A percentile compares a stretch with the other conserved stretches of the same genome.
These are phyloP conservation scores for Herpetospermum pedunculosum DNA, from an alignment of 306 rosid species.

Conservation along the genomic window DNA sequence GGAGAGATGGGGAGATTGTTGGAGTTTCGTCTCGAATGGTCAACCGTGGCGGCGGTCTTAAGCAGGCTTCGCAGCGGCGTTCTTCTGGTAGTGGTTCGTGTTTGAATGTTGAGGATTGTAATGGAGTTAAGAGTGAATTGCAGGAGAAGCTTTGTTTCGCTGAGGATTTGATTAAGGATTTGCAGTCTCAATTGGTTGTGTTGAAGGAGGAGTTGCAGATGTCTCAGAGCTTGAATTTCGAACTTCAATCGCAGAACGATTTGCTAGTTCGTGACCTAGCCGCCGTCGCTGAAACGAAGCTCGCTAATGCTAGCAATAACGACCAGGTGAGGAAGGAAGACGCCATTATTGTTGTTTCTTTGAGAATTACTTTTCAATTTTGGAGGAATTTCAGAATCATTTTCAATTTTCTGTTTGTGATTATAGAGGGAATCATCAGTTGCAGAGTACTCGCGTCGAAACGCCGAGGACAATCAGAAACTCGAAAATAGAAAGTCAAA, in stretches of 20 bases:
- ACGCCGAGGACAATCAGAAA: conserved; percentile 58
- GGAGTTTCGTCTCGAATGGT: conserved; percentile 23
- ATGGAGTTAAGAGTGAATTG: conserved; percentile 36
- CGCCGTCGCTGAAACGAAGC: conserved; percentile 58
- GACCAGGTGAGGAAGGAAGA: conserved; percentile 33
- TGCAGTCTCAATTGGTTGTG: conserved; percentile 40
- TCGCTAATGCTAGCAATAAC: conserved; percentile 15
- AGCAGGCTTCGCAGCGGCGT: conserved; percentile 30
- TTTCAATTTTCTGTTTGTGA: conserved; percentile 6
- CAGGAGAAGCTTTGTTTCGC: conserved; percentile 33
- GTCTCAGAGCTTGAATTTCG: conserved; percentile 39
- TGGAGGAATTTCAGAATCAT: neutral
- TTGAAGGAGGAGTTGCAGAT: conserved; percentile 64
- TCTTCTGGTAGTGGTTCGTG: conserved; percentile 18
- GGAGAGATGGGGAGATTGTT: conserved; percentile 29
- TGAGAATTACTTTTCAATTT: neutral
- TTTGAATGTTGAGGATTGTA: conserved; percentile 31
- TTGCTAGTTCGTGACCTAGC: conserved; percentile 49
- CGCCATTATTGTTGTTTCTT: neutral
- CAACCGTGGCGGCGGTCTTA: conserved; percentile 23
- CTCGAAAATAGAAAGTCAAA: conserved; percentile 21
- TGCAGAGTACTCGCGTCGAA: conserved; percentile 42
- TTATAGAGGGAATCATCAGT: conserved; percentile 32
- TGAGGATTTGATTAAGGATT: conserved; percentile 42
- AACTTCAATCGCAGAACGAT: conserved; percentile 46